Evolutionary conservation across 441 rosid species (phyloP).

Genomic region (Jatropha podagrica): DNA sequence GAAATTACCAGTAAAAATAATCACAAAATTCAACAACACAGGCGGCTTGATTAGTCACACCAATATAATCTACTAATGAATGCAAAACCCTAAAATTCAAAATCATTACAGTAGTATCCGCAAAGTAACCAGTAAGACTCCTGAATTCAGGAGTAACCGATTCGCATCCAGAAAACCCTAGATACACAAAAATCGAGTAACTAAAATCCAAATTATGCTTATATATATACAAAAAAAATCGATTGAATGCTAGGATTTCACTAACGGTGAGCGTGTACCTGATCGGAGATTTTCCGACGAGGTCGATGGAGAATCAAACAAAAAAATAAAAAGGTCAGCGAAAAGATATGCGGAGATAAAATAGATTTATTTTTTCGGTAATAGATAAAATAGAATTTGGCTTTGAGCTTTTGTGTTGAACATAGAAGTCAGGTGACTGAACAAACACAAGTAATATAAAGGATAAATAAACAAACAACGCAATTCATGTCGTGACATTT

Average conservation of each 20-base stretch:
- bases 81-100: too few relatives aligned
- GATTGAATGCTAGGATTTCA: not conserved
- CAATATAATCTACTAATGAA: too few relatives aligned
- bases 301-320: not conserved
- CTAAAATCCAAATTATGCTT: not conserved
- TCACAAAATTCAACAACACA: too few relatives aligned
- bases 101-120: too few relatives aligned
- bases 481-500: not conserved
- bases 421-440: too few relatives aligned
- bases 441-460: not conserved
- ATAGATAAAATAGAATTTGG: not conserved
- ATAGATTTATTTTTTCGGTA: not conserved
- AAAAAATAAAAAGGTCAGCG: not conserved
- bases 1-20: too few relatives aligned
- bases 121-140: too few relatives aligned
- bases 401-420: not conserved
- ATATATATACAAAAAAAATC: not conserved
- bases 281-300: conserved; percentile 8
- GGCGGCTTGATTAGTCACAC: too few relatives aligned
- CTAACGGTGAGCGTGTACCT: conserved; percentile 1
- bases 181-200: not conserved
- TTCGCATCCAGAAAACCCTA: not conserved
- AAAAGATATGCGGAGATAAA: not conserved
- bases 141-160: too few relatives aligned
- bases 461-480: not conserved